phyloP scores from a whole-genome alignment of 441 rosid species.

The Geranium incanum region DNA sequence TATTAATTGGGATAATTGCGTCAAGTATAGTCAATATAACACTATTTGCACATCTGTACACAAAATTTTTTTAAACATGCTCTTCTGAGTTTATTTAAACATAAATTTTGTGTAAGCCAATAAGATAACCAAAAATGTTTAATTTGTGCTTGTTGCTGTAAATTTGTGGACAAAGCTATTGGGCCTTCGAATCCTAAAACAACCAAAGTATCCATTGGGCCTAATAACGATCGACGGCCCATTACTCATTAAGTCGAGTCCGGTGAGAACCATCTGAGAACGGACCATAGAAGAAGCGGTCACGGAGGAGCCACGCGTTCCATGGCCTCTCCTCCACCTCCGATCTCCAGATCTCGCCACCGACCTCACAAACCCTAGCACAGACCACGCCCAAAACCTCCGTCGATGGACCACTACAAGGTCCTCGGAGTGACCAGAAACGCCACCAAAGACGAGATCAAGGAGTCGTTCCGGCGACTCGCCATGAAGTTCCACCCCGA shows the following conservation, averaged over 20 bases:
- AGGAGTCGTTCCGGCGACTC: conserved; percentile 67
- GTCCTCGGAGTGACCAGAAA: conserved; percentile 47
- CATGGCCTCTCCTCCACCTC: background rate
- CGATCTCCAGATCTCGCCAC: background rate
- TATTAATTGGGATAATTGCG: no score
- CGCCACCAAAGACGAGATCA: conserved; percentile 72
- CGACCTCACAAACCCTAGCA: background rate
- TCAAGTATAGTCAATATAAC: no score
- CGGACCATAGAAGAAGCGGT: conserved; percentile 11
- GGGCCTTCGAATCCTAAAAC: no score
- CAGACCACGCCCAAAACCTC: background rate
- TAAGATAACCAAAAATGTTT: no score
- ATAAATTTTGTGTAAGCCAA: no score
- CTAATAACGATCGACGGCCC: background rate
- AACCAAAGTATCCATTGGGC: background rate
- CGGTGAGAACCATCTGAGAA: background rate
- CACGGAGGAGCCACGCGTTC: conserved; percentile 11
- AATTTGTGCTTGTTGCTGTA: no score
- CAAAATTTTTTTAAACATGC: no score
- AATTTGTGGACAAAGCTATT: no score
- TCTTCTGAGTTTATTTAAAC: no score
- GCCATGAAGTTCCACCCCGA: conserved; percentile 78
- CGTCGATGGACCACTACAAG: conserved; percentile 55
- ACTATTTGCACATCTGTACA: no score
- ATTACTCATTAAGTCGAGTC: background rate